Conservation (phyloP, 2,329 filamentous ascomycete genomes). For the Fusarium sp. region DNA sequence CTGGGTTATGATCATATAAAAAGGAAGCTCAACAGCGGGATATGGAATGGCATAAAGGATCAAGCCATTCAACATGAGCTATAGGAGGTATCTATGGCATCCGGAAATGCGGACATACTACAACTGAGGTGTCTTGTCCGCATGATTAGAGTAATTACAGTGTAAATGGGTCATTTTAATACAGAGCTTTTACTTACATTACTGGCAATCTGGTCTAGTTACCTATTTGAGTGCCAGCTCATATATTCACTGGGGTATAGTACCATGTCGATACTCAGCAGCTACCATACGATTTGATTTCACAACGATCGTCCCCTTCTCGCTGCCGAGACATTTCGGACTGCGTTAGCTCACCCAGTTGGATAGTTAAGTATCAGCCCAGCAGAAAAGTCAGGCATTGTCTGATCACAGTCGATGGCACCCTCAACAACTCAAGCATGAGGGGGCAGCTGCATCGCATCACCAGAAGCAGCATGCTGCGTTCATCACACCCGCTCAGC, state of each 20-base stretch:
- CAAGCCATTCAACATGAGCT: constrained; percentile 55
- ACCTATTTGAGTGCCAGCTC: too few relatives aligned
- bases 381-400: constrained; percentile 15
- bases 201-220: not conserved
- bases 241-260: not conserved
- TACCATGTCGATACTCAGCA: not conserved
- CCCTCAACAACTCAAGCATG: constrained; percentile 22
- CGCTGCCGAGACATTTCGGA: constrained; percentile 29
- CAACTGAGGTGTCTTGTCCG: constrained; percentile 20
- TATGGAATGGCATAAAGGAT: constrained; percentile 43
- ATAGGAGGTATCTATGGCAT: constrained; percentile 41
- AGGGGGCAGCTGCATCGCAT: constrained; percentile 33
- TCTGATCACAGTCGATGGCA: constrained; percentile 22
- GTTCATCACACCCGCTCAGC: constrained; percentile 38
- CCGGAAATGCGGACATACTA: constrained; percentile 20
- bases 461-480: constrained; percentile 39
- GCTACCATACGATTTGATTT: constrained; percentile 6
- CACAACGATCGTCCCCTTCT: not conserved
- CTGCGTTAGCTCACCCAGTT: constrained; percentile 5
- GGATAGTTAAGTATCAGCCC: not conserved
- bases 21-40: constrained; percentile 44
- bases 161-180: constrained; percentile 18
- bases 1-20: constrained; percentile 36
- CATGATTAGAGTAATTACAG: constrained; percentile 24
- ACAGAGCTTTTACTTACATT: constrained; percentile 12